Evolutionary conservation across 2,329 filamentous ascomycete species (phyloP).

Genomic region (Didymella glomerata): DNA sequence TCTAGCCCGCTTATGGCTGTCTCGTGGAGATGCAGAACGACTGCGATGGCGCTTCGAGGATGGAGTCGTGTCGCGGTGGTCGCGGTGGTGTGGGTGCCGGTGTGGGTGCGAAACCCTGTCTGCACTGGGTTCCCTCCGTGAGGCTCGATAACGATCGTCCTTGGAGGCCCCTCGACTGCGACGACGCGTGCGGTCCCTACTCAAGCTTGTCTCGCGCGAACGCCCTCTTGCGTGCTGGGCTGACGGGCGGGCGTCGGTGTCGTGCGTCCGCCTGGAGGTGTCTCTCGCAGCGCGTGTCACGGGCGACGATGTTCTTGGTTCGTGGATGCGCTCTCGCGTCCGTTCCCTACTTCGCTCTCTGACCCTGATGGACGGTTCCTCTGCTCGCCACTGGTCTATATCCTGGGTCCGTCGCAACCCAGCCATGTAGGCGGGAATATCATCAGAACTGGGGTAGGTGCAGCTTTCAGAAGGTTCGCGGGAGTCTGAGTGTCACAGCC

Average conservation of each 20-base stretch:
- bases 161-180: slow-evolving; percentile 44
- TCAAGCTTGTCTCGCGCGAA: slow-evolving; percentile 46
- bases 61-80: slow-evolving; percentile 48
- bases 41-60: slow-evolving; percentile 52
- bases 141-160: slow-evolving; percentile 49
- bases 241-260: slow-evolving; percentile 38
- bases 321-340: slow-evolving; percentile 36
- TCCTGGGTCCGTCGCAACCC: slow-evolving; percentile 53
- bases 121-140: slow-evolving; percentile 48
- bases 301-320: slow-evolving; percentile 48
- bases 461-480: slow-evolving; percentile 48
- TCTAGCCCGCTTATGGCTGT: slow-evolving; percentile 45
- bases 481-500: slow-evolving; percentile 48
- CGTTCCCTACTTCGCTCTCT: slow-evolving; percentile 41
- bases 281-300: slow-evolving; percentile 48
- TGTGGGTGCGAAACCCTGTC: slow-evolving; percentile 48
- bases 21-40: slow-evolving; percentile 47
- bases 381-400: slow-evolving; percentile 56
- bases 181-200: slow-evolving; percentile 44
- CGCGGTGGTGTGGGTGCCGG: slow-evolving; percentile 40
- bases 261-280: slow-evolving; percentile 42
- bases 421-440: slow-evolving; percentile 55
- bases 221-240: slow-evolving; percentile 38
- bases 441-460: slow-evolving; percentile 49
- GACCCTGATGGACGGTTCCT: slow-evolving; percentile 49